Evolutionary conservation across 2,329 filamentous ascomycete species (phyloP), one percentile per base, ranked within the genome.

Genomic region (Microsporum audouinii): DNA sequence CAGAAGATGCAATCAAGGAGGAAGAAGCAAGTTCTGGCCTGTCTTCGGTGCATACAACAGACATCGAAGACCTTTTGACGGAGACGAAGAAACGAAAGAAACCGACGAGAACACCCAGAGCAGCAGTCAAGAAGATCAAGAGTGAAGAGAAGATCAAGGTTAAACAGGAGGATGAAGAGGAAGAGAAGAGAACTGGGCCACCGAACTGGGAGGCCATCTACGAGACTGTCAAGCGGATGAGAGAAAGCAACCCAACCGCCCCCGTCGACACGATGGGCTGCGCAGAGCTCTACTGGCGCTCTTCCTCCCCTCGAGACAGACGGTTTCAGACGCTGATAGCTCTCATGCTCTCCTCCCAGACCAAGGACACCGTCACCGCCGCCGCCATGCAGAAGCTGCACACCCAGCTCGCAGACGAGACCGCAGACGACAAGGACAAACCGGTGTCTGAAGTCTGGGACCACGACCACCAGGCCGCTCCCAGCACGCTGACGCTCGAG

Each of bases 241-340:
- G 75, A 76, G 88, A 71, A 71, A 82, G 77, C 74, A 88, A 82
- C 43, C 74, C 82, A 3, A 78, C 75, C 0, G 94, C 94, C 0
- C 88, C 92, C 0, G 94, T 99, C 8, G 94, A 99, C 73, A 97
- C 92, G 0, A 96, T 97, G 91, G 94, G 94, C 8, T 99, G 94
- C 74, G 91, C 76, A 29, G 73, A 78, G 55, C 67, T 78, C 6
- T 73, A 75, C 64, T 78, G 74, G 74, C 72, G 70, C 5, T 69
- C 69, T 0, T 77, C 76, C 0, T 71, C 72, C 17, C 75, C 75
- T 1, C 72, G 78, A 60, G 82, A 87, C 69, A 84, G 85, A 71
- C 83, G 91, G 5, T 91, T 95, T 68, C 91, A 96, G 69, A 95
- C 89, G 2, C 82, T 96, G 34, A 80, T 95, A 43, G 84, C 91